Percentiles rank a stretch among this genome's conserved stretches.
Evolutionary conservation across 2,329 filamentous ascomycete species (phyloP).

Genomic region (Aspergillus nomiae): DNA sequence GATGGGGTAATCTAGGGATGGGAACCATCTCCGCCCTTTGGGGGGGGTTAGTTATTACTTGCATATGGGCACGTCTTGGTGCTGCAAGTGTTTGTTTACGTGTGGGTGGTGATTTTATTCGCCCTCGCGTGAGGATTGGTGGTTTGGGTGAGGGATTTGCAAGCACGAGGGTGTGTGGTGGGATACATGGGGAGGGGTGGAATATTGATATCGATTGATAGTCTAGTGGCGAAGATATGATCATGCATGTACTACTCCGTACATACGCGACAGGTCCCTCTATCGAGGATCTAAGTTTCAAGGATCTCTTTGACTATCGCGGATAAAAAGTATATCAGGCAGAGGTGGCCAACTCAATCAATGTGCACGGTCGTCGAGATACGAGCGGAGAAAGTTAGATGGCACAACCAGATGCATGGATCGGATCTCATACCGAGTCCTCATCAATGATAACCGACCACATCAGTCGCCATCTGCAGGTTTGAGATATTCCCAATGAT

Average conservation of each 20-base stretch:
- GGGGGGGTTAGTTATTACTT: neutral
- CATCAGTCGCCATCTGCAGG: neutral
- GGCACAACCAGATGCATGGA: neutral
- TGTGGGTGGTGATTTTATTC: neutral
- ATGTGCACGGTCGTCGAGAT: neutral
- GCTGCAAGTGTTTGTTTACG: neutral
- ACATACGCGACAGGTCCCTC: too few relatives aligned
- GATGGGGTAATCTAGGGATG: neutral
- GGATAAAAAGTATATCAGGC: neutral
- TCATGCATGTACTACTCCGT: neutral
- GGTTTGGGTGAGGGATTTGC: neutral
- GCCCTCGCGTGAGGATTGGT: neutral
- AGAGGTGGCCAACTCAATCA: neutral
- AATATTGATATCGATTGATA: neutral
- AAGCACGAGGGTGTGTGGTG: neutral
- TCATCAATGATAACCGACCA: neutral
- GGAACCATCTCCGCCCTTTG: neutral
- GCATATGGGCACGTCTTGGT: neutral
- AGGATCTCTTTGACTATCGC: neutral
- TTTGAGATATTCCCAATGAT: neutral
- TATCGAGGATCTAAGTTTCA: neutral
- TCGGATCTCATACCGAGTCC: neutral
- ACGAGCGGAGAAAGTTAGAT: neutral
- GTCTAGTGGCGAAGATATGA: neutral
- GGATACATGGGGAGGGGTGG: neutral